Percentiles rank a stretch among this genome's conserved stretches.
Conservation (phyloP, 1,284 basidiomycete genomes). For the Phellinidium pouzarii region DNA sequence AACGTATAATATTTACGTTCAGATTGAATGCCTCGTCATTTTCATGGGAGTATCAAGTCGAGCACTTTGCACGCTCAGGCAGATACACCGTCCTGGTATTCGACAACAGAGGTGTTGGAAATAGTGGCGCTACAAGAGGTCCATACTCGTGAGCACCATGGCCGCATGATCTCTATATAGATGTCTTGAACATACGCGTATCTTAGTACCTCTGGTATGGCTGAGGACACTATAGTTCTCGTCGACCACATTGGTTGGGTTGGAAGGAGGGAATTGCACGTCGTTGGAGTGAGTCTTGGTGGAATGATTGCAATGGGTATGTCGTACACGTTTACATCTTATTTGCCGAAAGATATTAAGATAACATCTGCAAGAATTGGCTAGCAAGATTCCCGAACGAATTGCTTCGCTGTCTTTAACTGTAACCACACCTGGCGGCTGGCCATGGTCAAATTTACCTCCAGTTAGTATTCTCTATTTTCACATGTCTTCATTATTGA, state of each 20-base stretch:
- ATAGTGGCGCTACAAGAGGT: slow-evolving; percentile 63
- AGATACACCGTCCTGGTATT: slow-evolving; percentile 68
- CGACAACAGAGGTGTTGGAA: slow-evolving; percentile 84
- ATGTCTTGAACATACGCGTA: not conserved
- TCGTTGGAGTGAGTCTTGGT: slow-evolving; percentile 78
- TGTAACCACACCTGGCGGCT: slow-evolving; percentile 66
- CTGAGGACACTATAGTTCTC: slow-evolving; percentile 64
- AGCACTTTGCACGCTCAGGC: slow-evolving; percentile 44
- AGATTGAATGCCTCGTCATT: slow-evolving; percentile 59
- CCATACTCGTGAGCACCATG: slow-evolving; percentile 47
- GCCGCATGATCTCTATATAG: not conserved
- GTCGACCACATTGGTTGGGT: slow-evolving; percentile 75
- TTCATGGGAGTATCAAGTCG: slow-evolving; percentile 55
- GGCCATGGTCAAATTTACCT: slow-evolving; percentile 49
- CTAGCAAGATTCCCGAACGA: slow-evolving; percentile 57
- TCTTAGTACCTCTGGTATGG: slow-evolving; percentile 69
- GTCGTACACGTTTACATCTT: slow-evolving; percentile 7
- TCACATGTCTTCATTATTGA: slow-evolving; percentile 2
- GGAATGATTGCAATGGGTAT: slow-evolving; percentile 81
- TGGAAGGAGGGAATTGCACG: slow-evolving; percentile 49
- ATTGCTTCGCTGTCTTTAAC: slow-evolving; percentile 61
- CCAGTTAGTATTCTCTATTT: slow-evolving; percentile 39
- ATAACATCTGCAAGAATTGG: slow-evolving; percentile 43
- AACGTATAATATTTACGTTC: not conserved
- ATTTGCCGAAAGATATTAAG: not conserved